Conservation (phyloP, 768 basidiomycete species). For the Lentinula edodes region DNA sequence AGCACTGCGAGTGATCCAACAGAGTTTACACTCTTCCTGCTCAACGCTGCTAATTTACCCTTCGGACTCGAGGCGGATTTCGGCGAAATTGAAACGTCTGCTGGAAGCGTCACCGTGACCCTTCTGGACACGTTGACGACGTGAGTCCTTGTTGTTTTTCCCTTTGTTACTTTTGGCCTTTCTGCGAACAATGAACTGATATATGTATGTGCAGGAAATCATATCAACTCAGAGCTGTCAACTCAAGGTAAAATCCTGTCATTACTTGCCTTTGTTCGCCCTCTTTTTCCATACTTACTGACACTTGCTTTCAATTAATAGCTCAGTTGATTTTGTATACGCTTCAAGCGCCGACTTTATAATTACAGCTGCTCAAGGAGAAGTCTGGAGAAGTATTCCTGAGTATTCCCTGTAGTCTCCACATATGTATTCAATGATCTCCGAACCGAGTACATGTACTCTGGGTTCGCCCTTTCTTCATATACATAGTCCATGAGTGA, state of each 20-base stretch:
- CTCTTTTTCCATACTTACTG: not conserved
- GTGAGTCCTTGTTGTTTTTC: not conserved
- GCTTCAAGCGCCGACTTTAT: not conserved
- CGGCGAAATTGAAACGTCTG: slow-evolving; percentile 1
- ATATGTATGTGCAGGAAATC: not conserved
- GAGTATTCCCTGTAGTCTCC: too few species aligned
- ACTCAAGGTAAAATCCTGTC: not conserved
- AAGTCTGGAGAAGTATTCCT: not conserved
- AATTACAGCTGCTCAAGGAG: slow-evolving; percentile 4
- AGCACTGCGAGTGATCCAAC: not conserved
- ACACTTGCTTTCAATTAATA: not conserved
- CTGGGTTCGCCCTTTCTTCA: too few species aligned
- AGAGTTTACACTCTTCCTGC: slow-evolving; percentile 1
- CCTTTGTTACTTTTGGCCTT: not conserved
- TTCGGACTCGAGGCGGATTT: slow-evolving; percentile 3
- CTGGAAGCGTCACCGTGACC: not conserved
- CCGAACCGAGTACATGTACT: too few species aligned
- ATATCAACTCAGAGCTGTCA: slow-evolving; percentile 1
- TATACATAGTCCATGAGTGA: too few species aligned
- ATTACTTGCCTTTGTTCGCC: not conserved
- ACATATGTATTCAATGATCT: too few species aligned
- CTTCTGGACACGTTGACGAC: not conserved
- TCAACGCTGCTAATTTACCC: not conserved
- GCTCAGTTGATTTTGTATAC: slow-evolving; percentile 1
- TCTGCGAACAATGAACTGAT: not conserved